phyloP scores from a whole-genome alignment of 2,329 filamentous ascomycete species.

The Colletotrichum falcatum region DNA sequence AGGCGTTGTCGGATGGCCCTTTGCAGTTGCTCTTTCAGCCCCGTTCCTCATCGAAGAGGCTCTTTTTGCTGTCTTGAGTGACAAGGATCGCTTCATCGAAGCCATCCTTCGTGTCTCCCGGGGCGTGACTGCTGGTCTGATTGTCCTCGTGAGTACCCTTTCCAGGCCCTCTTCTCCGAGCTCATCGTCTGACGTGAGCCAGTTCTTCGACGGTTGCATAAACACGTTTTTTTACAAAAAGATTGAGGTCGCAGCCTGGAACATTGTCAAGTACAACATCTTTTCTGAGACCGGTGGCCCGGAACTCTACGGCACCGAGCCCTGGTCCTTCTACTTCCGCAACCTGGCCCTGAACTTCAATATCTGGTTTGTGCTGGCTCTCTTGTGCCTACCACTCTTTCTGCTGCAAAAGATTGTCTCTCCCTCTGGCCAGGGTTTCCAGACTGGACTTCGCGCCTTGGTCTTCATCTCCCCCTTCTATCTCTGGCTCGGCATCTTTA shows the following conservation, averaged over 20 bases:
- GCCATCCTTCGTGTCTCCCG: conserved; percentile 72
- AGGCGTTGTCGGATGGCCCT: conserved; percentile 92
- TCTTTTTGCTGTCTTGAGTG: conserved; percentile 66
- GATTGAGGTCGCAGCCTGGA: conserved; percentile 82
- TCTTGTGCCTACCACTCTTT: conserved; percentile 80
- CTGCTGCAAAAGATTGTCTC: conserved; percentile 77
- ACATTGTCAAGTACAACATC: conserved; percentile 96
- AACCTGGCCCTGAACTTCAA: conserved; percentile 97
- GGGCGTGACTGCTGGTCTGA: conserved; percentile 73
- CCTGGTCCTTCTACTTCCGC: conserved; percentile 95
- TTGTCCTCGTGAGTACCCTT: conserved; percentile 73
- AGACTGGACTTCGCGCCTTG: conserved; percentile 79
- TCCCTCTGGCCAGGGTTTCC: conserved; percentile 70
- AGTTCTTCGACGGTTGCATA: conserved; percentile 77
- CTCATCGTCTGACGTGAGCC: conserved; percentile 34
- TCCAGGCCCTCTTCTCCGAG: conserved; percentile 2
- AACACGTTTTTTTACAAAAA: conserved; percentile 91
- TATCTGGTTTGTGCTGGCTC: conserved; percentile 86
- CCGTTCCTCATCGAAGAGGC: conserved; percentile 87
- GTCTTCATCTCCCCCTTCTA: conserved; percentile 90
- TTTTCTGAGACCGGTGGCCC: conserved; percentile 86
- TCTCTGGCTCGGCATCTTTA: conserved; percentile 93
- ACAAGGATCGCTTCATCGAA: conserved; percentile 69
- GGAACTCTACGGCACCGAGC: conserved; percentile 93
- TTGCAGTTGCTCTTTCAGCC: conserved; percentile 82